Conservation (phyloP, 495 filamentous ascomycete species). For the Aspergillus incahuasiensis region DNA sequence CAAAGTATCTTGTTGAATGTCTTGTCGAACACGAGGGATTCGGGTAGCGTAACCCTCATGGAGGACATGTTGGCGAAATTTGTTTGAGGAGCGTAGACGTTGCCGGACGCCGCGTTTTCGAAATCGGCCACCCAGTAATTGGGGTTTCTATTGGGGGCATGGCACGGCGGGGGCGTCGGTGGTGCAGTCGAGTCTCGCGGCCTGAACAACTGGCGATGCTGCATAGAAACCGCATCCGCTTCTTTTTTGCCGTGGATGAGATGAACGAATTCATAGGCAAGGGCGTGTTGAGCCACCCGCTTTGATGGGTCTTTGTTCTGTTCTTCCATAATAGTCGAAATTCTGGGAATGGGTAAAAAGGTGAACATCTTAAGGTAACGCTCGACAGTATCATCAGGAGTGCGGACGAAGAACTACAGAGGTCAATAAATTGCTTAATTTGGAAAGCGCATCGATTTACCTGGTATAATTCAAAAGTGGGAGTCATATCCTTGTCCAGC, state of each 20-base stretch:
- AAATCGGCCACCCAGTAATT: slow-evolving; percentile 23
- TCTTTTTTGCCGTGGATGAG: slow-evolving; percentile 66
- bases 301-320: slow-evolving; percentile 62
- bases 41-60: slow-evolving; percentile 58
- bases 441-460: slow-evolving; percentile 32
- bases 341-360: slow-evolving; percentile 66
- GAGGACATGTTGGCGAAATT: slow-evolving; percentile 47
- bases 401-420: slow-evolving; percentile 75
- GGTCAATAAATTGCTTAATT: slow-evolving; percentile 15
- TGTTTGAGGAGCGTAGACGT: slow-evolving; percentile 37
- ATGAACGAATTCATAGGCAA: slow-evolving; percentile 75
- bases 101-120: slow-evolving; percentile 36
- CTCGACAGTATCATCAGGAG: slow-evolving; percentile 72
- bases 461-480: slow-evolving; percentile 78
- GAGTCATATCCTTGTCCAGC: slow-evolving; percentile 79
- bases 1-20: slow-evolving; percentile 61
- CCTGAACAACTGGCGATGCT: slow-evolving; percentile 57
- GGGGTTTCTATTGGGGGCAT: slow-evolving; percentile 17
- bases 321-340: slow-evolving; percentile 58
- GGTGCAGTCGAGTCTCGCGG: slow-evolving; percentile 35
- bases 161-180: slow-evolving; percentile 37
- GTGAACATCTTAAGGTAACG: slow-evolving; percentile 86
- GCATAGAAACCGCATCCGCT: slow-evolving; percentile 50
- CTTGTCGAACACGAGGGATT: slow-evolving; percentile 56
- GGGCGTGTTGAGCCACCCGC: slow-evolving; percentile 71